These are phyloP conservation scores for Pythium diclinum DNA, from an alignment of 352 stramenopile species.

Conservation along the genomic window DNA sequence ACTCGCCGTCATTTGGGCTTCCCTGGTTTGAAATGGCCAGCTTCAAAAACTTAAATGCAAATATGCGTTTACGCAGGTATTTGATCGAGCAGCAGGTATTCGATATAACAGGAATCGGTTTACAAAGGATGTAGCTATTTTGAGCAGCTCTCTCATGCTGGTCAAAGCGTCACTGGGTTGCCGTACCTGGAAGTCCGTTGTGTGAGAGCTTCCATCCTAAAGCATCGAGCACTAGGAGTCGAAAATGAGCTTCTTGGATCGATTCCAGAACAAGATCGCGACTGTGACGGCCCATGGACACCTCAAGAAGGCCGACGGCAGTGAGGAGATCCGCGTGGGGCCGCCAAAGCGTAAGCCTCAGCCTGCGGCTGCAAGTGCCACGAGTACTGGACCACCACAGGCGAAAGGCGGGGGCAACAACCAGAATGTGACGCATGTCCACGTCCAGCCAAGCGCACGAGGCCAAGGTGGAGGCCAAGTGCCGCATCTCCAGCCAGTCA, in stretches of 20 bases:
- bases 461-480: neutral
- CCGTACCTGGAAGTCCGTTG: neutral
- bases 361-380: neutral
- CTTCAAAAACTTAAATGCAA: conserved; percentile 31
- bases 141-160: neutral
- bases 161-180: neutral
- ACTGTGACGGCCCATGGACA: conserved; percentile 78
- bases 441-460: conserved; percentile 24
- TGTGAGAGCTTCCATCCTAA: neutral
- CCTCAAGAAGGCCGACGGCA: conserved; percentile 74
- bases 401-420: conserved; percentile 4
- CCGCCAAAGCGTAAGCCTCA: conserved; percentile 49
- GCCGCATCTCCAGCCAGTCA: conserved; percentile 4
- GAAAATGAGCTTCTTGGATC: conserved; percentile 77
- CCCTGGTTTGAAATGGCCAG: conserved; percentile 6
- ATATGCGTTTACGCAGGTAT: conserved; percentile 4
- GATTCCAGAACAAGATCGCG: conserved; percentile 82
- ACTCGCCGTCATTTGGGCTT: neutral
- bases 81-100: too few relatives aligned
- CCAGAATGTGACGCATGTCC: conserved; percentile 18
- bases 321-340: conserved; percentile 76
- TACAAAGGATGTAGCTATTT: conserved; percentile 32
- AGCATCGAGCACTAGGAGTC: neutral
- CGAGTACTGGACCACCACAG: neutral
- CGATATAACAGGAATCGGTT: neutral